Evolutionary conservation across 805 yeast genomes (phyloP).

Genomic region (Candida xiaguanensis): DNA sequence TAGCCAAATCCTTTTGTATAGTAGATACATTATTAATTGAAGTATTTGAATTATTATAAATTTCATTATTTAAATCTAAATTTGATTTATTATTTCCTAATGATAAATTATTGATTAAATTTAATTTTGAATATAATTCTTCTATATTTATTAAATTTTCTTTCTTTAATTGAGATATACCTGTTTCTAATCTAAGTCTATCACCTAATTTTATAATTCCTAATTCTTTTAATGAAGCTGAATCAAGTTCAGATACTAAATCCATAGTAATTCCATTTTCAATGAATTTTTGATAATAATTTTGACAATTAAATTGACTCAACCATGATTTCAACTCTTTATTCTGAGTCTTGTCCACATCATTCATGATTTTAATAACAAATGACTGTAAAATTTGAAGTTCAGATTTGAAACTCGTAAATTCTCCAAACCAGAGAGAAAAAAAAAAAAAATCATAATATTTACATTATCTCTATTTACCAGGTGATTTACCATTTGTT

Average conservation of each 20-base stretch:
- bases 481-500: constrained; percentile 33
- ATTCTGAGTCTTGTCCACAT: too few species aligned
- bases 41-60: constrained; percentile 1
- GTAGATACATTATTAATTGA: background rate
- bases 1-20: constrained; percentile 20
- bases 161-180: constrained; percentile 45
- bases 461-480: background rate
- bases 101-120: background rate
- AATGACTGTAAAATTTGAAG: too few species aligned
- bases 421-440: too few species aligned
- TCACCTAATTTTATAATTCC: constrained; percentile 84
- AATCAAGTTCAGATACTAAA: constrained; percentile 58
- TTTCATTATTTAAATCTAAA: background rate
- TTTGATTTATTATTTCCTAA: background rate
- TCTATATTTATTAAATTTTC: constrained; percentile 27
- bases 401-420: too few species aligned
- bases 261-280: constrained; percentile 57
- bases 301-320: constrained; percentile 30
- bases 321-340: constrained; percentile 34
- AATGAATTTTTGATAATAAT: constrained; percentile 28
- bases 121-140: constrained; percentile 15
- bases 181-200: constrained; percentile 62
- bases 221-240: constrained; percentile 60
- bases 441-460: too few species aligned
- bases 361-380: too few species aligned